Percentiles rank a stretch among this genome's conserved stretches.
Conservation (phyloP, 106 monocot genomes). For the Gastrodia elata region DNA sequence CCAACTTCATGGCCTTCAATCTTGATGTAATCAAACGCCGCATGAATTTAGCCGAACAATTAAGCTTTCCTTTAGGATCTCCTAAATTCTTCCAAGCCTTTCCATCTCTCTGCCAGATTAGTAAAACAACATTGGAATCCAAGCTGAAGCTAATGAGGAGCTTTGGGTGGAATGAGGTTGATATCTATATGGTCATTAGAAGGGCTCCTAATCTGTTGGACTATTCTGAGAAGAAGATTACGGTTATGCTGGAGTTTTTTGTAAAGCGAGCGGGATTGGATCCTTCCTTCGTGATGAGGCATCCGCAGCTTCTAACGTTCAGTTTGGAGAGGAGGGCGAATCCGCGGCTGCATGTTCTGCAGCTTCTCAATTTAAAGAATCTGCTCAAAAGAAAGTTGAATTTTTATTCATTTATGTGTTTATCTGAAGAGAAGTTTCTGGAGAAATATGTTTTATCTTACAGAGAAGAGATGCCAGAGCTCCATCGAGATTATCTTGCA, state of each 20-base stretch:
- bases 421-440: slow-evolving; percentile 1
- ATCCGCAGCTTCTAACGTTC: slow-evolving; percentile 3
- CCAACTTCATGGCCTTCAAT: neutral
- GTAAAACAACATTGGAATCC: neutral
- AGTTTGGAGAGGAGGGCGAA: slow-evolving; percentile 25
- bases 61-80: slow-evolving; percentile 7
- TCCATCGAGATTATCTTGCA: neutral
- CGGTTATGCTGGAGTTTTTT: slow-evolving; percentile 15
- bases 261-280: slow-evolving; percentile 5
- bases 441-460: slow-evolving; percentile 14
- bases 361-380: slow-evolving; percentile 12
- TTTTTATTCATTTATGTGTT: neutral
- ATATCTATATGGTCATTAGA: neutral
- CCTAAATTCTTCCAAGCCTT: neutral
- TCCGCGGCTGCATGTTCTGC: slow-evolving; percentile 15
- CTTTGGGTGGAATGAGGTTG: slow-evolving; percentile 16
- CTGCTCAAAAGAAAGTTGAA: neutral
- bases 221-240: slow-evolving; percentile 9
- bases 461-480: slow-evolving; percentile 11
- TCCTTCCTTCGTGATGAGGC: neutral
- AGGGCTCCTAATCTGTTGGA: neutral
- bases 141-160: slow-evolving; percentile 5
- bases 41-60: neutral
- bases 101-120: neutral
- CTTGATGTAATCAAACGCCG: neutral